Base-by-base conservation (phyloP, 2,329 filamentous ascomycete genomes). In the Magnaporthiopsis poae region DNA sequence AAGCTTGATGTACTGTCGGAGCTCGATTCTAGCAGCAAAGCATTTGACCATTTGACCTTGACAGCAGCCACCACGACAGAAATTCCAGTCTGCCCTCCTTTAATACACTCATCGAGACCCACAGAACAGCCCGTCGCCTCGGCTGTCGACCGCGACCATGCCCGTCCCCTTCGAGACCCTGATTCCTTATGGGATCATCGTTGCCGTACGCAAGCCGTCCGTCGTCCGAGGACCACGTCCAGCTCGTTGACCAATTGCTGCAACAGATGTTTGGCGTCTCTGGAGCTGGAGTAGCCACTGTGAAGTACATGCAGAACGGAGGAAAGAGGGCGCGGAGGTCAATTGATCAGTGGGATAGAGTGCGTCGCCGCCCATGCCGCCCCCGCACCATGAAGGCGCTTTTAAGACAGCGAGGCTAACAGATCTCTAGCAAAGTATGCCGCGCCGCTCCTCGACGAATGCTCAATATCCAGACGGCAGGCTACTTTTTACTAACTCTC, bases 171-270 rank as follows among this genome's bases (percentile, higher is more conserved):
- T 88, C 78, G 86, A 88, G 77, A 79, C 85, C 64, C 74, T 88
- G 70, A 80, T 88, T 77, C 86, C 86, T 61, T 88, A 88, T 76
- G 86, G 79, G 76, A 87, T 88, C 80, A 84, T 88, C 76, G 76
- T 85, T 72, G 80, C 77, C 73, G 86, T 88, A 81, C 76, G 84
- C 59, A 61, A 31, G 21, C 64, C 29, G 39, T 64, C 66, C 18
- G 27, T 60, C 68, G 56, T 65, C 66, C 65, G 56, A 67, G 61
- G 60, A 13, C 60, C 62, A 66, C 33, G 63, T 56, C 29, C 63
- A 36, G 65, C 56, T 31, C 33, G 39, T 61, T 46, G 63, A 60
- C 61, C 63, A 63, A 69, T 31, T 36, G 25, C 29, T n/a, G 60
- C 71, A 66, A 59, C 73, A 88, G 86, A 88, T 88, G 86, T 88